Evolutionary conservation across 179 eudicot genomes (phyloP), one percentile per base, ranked within the genome.

Genomic region (Drosera spatulata): DNA sequence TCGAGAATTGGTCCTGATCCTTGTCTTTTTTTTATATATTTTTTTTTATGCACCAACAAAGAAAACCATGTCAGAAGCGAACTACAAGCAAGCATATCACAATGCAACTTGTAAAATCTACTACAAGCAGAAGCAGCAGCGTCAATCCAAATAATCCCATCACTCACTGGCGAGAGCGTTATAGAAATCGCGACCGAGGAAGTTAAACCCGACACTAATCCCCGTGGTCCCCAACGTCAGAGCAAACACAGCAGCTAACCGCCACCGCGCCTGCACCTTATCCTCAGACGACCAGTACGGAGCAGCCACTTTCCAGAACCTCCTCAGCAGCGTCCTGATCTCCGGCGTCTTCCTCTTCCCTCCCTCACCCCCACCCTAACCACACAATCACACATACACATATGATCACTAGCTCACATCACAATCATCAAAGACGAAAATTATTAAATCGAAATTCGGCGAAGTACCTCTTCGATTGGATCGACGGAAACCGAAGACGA

Each of bases 101-200:
- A 22, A 22, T 22, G 33, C 33, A 22, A 22, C 33, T 22, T 22
- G 33, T 22, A 22, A 22, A 22, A 22, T 22, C 1, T n/a, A n/a
- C n/a, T n/a, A n/a, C n/a, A n/a, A n/a, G n/a, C n/a, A n/a, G 41
- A 61, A 33, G 9, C 50, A 39, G 10, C n/a, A 51, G 39, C 47
- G 50, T 3, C 14, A 61, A 49, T 4, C 33, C 49, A 60, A 13
- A 10, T 10, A 60, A 39, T 33, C 59, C 56, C 11, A 43, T 56
- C 41, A 63, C 84, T 71, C 56, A 93, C 99, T 86, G 9, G 99
- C 84, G 63, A 89, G 95, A 6, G 99, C 93, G 63, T 93, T 93
- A 65, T 80, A 93, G 78, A 93, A 93, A 69, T 93, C 99, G 9
- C 96, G 99, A 51, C 96, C 96, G 43, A 93, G 96, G 68, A 79